A percentile compares a stretch with the other conserved stretches of the same genome.
Evolutionary conservation across 352 stramenopile genomes (phyloP).

Genomic region (Aphanomyces astaci): DNA sequence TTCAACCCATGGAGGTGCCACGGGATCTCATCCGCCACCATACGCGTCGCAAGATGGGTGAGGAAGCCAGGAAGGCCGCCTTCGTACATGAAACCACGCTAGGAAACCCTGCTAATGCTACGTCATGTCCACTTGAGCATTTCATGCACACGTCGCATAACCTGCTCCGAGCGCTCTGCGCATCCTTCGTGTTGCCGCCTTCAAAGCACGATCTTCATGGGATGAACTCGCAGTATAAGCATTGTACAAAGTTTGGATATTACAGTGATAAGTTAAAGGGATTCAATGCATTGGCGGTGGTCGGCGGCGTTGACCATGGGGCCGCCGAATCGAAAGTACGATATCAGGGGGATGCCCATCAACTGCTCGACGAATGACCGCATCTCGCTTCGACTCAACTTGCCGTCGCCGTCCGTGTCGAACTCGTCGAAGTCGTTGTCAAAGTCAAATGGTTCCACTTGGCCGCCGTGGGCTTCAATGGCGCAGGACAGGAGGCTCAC

Average conservation of each 20-base stretch:
- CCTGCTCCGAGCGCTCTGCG: too few species aligned
- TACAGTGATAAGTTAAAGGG: slow-evolving; percentile 11
- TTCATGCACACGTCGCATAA: too few species aligned
- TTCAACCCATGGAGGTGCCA: background rate
- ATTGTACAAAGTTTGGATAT: background rate
- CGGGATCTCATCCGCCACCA: too few species aligned
- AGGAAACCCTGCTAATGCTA: too few species aligned
- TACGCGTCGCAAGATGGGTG: too few species aligned
- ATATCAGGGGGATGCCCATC: slow-evolving; percentile 9
- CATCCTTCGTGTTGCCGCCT: too few species aligned
- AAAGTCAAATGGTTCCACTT: slow-evolving; percentile 12
- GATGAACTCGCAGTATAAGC: too few species aligned
- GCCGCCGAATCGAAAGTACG: background rate
- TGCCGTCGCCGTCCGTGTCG: background rate
- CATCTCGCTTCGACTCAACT: background rate
- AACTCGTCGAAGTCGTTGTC: slow-evolving; percentile 16
- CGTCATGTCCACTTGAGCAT: too few species aligned
- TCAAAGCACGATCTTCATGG: too few species aligned
- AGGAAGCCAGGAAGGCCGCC: too few species aligned
- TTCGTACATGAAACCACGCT: too few species aligned
- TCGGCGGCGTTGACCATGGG: background rate
- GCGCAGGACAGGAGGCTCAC: background rate
- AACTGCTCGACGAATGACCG: slow-evolving; percentile 9
- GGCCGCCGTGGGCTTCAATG: slow-evolving; percentile 2
- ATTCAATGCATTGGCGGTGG: slow-evolving; percentile 5